Percentiles rank a stretch among this genome's conserved stretches.
These are phyloP conservation scores for Penicillium rolfsii DNA, from an alignment of 2,329 filamentous ascomycete genomes.

Conservation along the genomic window DNA sequence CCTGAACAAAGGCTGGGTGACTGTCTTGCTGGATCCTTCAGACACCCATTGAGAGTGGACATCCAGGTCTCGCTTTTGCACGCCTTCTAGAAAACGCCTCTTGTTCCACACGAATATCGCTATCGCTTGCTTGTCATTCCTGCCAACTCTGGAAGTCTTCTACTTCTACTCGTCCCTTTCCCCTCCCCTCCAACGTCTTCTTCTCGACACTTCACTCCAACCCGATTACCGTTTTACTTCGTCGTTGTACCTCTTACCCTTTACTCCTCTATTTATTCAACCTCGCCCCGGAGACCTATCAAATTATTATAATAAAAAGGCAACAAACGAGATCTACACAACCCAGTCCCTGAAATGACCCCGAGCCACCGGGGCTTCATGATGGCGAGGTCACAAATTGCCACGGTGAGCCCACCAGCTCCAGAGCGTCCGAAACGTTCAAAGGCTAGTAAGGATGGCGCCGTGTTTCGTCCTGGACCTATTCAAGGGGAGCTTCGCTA, in stretches of 20 bases:
- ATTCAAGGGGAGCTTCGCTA: constrained; percentile 72
- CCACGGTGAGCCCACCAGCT: neutral
- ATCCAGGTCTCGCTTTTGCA: constrained; percentile 17
- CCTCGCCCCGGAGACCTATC: too few relatives aligned
- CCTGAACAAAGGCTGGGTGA: constrained; percentile 29
- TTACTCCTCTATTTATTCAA: constrained; percentile 13
- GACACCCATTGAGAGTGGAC: constrained; percentile 15
- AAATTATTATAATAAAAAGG: too few relatives aligned
- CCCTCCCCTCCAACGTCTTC: neutral
- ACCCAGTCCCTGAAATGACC: constrained; percentile 56
- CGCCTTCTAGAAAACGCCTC: constrained; percentile 34
- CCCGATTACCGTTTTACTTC: neutral
- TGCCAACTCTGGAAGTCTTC: neutral
- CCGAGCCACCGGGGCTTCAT: constrained; percentile 6
- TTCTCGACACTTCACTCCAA: neutral
- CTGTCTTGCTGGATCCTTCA: constrained; percentile 26
- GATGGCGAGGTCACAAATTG: neutral
- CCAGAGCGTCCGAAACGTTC: constrained; percentile 44
- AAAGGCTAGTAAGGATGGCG: constrained; percentile 68
- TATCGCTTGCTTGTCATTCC: constrained; percentile 15
- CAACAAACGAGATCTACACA: constrained; percentile 69
- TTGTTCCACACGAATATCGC: constrained; percentile 21
- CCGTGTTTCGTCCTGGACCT: constrained; percentile 64
- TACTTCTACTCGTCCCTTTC: neutral
- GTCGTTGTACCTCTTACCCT: constrained; percentile 6